Evolutionary conservation across 495 filamentous ascomycete genomes (phyloP).

Genomic region (Daldinia childiae): DNA sequence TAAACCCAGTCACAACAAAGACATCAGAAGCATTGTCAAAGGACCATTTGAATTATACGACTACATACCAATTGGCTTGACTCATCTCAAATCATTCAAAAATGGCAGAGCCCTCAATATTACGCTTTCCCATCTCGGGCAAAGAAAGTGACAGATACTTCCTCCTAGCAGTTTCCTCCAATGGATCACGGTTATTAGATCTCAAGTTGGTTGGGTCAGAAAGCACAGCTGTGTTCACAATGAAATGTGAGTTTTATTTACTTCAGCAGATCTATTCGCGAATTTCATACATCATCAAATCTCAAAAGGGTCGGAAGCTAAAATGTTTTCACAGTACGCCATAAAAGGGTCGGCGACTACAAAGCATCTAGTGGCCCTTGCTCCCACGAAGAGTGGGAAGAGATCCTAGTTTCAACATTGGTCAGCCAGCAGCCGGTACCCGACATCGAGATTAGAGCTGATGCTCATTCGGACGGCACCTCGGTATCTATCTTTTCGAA

Average conservation of each 20-base stretch:
- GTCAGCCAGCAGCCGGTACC: slow-evolving; percentile 47
- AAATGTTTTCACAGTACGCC: slow-evolving; percentile 40
- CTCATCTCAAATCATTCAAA: background rate
- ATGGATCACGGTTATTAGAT: slow-evolving; percentile 44
- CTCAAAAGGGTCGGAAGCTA: slow-evolving; percentile 21
- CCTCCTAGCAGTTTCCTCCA: slow-evolving; percentile 35
- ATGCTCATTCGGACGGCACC: slow-evolving; percentile 42
- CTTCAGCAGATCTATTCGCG: slow-evolving; percentile 4
- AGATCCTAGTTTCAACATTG: slow-evolving; percentile 52
- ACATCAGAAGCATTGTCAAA: background rate
- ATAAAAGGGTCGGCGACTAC: slow-evolving; percentile 45
- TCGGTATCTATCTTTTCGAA: slow-evolving; percentile 53
- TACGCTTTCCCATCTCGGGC: slow-evolving; percentile 43
- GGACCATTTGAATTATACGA: background rate
- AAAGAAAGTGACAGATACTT: slow-evolving; percentile 37
- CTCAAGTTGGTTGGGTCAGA: slow-evolving; percentile 45
- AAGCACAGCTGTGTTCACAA: slow-evolving; percentile 44
- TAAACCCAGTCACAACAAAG: background rate
- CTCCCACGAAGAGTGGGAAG: slow-evolving; percentile 57
- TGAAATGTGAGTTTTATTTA: slow-evolving; percentile 40
- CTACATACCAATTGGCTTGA: slow-evolving; percentile 3
- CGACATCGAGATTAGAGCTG: slow-evolving; percentile 56
- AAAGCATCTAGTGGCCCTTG: slow-evolving; percentile 47
- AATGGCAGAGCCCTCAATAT: slow-evolving; percentile 38
- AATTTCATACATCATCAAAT: slow-evolving; percentile 27